These are phyloP conservation scores for Xylaria digitata DNA, from an alignment of 2,329 filamentous ascomycete species.

Conservation along the genomic window DNA sequence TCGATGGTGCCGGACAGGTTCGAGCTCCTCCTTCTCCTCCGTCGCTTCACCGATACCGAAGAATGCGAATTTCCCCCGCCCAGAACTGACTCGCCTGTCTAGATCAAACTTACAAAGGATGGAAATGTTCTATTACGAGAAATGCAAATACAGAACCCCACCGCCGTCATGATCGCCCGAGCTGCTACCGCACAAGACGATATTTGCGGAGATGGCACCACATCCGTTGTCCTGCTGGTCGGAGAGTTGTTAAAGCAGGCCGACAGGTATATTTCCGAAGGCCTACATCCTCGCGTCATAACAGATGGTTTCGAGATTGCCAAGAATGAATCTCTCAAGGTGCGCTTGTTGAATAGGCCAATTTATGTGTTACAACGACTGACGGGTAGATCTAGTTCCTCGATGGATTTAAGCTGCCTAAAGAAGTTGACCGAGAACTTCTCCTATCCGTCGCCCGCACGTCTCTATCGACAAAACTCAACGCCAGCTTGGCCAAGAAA, in stretches of 20 bases:
- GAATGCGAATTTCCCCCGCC: background rate
- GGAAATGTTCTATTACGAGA: constrained; percentile 85
- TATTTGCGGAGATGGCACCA: constrained; percentile 97
- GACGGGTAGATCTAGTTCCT: constrained; percentile 73
- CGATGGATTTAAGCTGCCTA: constrained; percentile 89
- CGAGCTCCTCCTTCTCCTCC: constrained; percentile 42
- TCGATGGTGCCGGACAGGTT: constrained; percentile 77
- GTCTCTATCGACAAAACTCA: constrained; percentile 94
- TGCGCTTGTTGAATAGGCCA: too few species aligned
- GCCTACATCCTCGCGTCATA: constrained; percentile 95
- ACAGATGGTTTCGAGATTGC: constrained; percentile 98
- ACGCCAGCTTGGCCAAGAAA: constrained; percentile 86
- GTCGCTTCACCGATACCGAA: constrained; percentile 18
- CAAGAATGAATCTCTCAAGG: constrained; percentile 91
- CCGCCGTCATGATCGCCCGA: constrained; percentile 84
- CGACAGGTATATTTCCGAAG: constrained; percentile 93
- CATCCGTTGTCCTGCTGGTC: constrained; percentile 92
- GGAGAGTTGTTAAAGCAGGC: constrained; percentile 98
- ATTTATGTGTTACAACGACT: too few species aligned
- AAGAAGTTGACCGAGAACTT: constrained; percentile 91
- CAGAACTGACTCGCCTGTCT: constrained; percentile 44
- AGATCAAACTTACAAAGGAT: constrained; percentile 99
- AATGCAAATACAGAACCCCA: constrained; percentile 98
- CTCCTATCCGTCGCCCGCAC: constrained; percentile 93
- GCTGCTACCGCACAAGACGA: constrained; percentile 98